Evolutionary conservation across 2,329 filamentous ascomycete species (phyloP), one percentile per base, ranked within the genome.

Genomic region (Neonectria hederae): DNA sequence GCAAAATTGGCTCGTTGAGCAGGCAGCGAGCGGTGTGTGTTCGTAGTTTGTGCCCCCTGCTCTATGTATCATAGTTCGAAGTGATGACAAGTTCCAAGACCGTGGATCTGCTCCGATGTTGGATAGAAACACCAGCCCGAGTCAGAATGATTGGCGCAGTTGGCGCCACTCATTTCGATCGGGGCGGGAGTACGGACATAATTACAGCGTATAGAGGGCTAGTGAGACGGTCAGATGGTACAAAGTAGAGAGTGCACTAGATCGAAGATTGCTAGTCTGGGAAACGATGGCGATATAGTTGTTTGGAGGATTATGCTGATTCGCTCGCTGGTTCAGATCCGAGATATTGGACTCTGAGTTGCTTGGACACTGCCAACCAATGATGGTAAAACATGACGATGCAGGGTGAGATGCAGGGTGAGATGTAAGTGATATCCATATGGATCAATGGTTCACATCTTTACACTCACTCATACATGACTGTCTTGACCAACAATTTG

Each of bases 151-250:
- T 46, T 59, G 49, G 59, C 58, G 59, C 55, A 59, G 46, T 56
- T 59, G 57, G 56, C 70, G 69, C 70, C 65, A 72, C 69, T 46
- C 64, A 70, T 67, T 71, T 70, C 58, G 57, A 67, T 57, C 54
- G 45, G 55, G 56, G 58, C 64, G 58, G 59, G 46, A 22, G 28
- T 32, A 49, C 40, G 49, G 19, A 63, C 11, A 35, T n/a, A n/a
- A n/a, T n/a, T 46, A 17, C 14, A 24, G 26, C 45, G 45, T 28
- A 48, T 28, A 8, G 10, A 26, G 28, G 17, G 11, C 28, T 51
- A 51, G n/a, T 17, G 35, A 24, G n/a, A 45, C 3, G 24, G 28
- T 32, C 48, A 32, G 48, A 32, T 51, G 48, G 48, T 4, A n/a
- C 35, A 38, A n/a, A 38, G 17, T 8, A 38, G 8, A 2, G 14